These are phyloP conservation scores for Penstemon newberryi DNA, from an alignment of 257 asterid species.

Conservation along the genomic window DNA sequence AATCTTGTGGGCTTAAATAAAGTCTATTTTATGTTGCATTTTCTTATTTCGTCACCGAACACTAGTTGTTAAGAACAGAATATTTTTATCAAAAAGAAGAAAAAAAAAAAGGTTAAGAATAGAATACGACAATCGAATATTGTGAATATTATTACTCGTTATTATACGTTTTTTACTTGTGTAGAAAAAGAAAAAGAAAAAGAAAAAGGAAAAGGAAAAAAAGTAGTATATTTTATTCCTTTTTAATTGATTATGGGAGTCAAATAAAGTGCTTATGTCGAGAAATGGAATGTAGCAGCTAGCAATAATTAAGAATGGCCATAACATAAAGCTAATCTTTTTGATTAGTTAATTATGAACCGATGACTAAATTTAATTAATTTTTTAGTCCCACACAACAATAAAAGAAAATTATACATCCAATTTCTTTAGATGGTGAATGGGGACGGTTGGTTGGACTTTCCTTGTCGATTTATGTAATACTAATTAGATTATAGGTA, in stretches of 20 bases:
- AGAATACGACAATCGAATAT: too few relatives aligned
- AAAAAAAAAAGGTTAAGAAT: too few relatives aligned
- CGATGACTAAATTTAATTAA: neutral
- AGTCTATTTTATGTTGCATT: neutral
- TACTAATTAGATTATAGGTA: constrained; percentile 13
- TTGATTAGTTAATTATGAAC: neutral
- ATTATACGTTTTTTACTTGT: neutral
- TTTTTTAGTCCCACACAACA: neutral
- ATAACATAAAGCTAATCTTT: constrained; percentile 1
- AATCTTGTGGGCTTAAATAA: neutral
- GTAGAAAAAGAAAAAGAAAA: neutral
- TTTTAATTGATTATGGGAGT: neutral
- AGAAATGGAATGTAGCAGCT: neutral
- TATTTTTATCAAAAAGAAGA: too few relatives aligned
- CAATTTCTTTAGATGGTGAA: neutral
- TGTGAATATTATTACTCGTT: neutral
- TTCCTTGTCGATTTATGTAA: constrained; percentile 30
- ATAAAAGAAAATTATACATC: neutral
- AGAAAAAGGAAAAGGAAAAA: too few relatives aligned
- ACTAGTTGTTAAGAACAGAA: too few relatives aligned
- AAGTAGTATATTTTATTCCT: too few relatives aligned
- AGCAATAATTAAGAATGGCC: constrained; percentile 19
- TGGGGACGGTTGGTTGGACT: constrained; percentile 37
- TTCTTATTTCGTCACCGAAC: too few relatives aligned
- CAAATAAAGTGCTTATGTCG: neutral